Conservation (phyloP, 495 filamentous ascomycete species). For the Hypoxylon crocopeplum region DNA sequence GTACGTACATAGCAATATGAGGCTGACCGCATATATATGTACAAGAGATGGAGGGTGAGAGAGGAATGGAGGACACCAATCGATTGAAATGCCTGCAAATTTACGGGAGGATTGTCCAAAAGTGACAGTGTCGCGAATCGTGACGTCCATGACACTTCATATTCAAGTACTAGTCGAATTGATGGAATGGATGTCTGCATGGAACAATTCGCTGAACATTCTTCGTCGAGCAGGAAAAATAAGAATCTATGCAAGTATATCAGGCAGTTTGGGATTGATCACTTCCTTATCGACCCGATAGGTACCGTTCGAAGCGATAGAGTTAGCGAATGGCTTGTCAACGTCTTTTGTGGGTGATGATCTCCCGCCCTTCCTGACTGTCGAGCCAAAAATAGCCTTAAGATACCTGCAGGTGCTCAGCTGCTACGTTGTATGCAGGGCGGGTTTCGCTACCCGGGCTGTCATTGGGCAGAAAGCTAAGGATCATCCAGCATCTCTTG, state of each 20-base stretch:
- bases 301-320: constrained; percentile 25
- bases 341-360: constrained; percentile 28
- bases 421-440: constrained; percentile 38
- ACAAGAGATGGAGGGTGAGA: background rate
- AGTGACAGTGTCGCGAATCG: constrained; percentile 32
- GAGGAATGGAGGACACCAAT: constrained; percentile 21
- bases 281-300: constrained; percentile 17
- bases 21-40: constrained; percentile 24
- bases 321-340: no score
- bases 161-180: constrained; percentile 10
- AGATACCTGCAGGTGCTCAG: constrained; percentile 12
- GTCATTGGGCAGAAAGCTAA: constrained; percentile 21
- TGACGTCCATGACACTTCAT: constrained; percentile 19
- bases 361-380: constrained; percentile 33
- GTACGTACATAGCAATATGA: constrained; percentile 19
- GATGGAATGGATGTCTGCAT: constrained; percentile 34
- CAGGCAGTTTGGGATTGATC: no score
- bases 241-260: constrained; percentile 18
- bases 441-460: constrained; percentile 12
- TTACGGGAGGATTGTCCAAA: constrained; percentile 28
- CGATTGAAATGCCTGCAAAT: constrained; percentile 27
- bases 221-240: constrained; percentile 14
- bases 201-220: constrained; percentile 30
- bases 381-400: constrained; percentile 37
- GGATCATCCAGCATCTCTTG: constrained; percentile 20